These are phyloP conservation scores for Dictyostelium intermedium DNA, from an alignment of 78 protist species.

Conservation along the genomic window DNA sequence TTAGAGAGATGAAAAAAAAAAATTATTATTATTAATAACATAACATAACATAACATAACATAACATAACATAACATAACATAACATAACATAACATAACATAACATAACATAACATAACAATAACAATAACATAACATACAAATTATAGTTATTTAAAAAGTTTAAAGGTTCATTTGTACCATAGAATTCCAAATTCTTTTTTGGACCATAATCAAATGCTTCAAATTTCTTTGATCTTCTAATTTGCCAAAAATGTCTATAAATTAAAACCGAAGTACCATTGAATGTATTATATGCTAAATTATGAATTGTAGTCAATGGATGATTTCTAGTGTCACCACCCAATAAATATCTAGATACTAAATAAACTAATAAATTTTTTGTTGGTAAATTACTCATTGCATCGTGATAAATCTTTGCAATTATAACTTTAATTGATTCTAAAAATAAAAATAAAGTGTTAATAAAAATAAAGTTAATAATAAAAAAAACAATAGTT, in stretches of 20 bases:
- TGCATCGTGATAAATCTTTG: conserved; percentile 66
- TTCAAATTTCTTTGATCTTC: conserved; percentile 58
- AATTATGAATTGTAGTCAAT: conserved; percentile 39
- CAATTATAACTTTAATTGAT: conserved; percentile 2
- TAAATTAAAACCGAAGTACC: conserved; percentile 56
- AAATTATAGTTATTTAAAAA: conserved; percentile 53
- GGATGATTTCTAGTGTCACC: conserved; percentile 71
- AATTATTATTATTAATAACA: background rate
- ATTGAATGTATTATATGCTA: conserved; percentile 69
- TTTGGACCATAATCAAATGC: conserved; percentile 69
- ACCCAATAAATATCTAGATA: conserved; percentile 46
- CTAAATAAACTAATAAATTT: conserved; percentile 36
- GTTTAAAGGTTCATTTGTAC: conserved; percentile 49
- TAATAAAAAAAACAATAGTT: background rate
- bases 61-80: background rate
- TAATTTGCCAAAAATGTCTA: conserved; percentile 74
- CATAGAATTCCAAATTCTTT: conserved; percentile 41
- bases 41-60: background rate
- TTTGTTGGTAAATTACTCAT: conserved; percentile 66
- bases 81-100: conserved; percentile 24
- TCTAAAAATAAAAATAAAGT: background rate
- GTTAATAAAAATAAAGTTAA: no score
- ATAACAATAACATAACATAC: background rate
- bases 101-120: background rate
- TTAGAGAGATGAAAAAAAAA: background rate